These are phyloP conservation scores for Mallotus japonicus DNA, from an alignment of 441 rosid species.

Conservation along the genomic window DNA sequence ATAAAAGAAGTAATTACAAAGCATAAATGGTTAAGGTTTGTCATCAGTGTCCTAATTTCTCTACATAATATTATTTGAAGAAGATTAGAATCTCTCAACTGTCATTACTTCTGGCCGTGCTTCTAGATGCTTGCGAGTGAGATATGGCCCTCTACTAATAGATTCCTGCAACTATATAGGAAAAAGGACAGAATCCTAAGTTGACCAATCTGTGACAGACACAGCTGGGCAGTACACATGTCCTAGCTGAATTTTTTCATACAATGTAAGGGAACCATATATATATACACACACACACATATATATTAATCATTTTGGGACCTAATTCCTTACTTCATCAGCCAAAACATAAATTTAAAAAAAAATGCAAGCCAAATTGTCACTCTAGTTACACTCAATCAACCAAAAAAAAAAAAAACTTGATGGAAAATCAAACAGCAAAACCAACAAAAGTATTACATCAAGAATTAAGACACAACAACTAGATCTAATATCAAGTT, in stretches of 20 bases:
- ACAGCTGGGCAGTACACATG: too few species aligned
- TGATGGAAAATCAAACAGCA: conserved; percentile 2
- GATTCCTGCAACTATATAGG: conserved; percentile 72
- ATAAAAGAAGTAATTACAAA: not conserved
- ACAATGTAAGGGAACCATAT: too few species aligned
- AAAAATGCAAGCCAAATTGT: conserved; percentile 1
- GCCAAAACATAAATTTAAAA: not conserved
- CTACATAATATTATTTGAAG: not conserved
- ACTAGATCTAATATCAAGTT: conserved; percentile 8
- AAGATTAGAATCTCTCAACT: conserved; percentile 62
- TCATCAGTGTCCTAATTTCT: not conserved
- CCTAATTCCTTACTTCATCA: not conserved
- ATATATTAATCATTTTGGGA: too few species aligned
- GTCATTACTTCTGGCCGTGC: conserved; percentile 69
- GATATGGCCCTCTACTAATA: conserved; percentile 73
- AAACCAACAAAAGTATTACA: not conserved
- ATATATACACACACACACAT: too few species aligned
- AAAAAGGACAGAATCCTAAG: not conserved
- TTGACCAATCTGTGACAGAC: not conserved
- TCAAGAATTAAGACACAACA: conserved; percentile 8
- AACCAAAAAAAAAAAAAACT: conserved; percentile 3
- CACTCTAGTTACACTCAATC: conserved; percentile 11
- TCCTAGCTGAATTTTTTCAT: too few species aligned
- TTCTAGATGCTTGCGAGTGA: conserved; percentile 42
- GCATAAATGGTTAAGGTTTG: too few species aligned